Base-by-base conservation (phyloP, 2,329 filamentous ascomycete species). In the Xylariaceae sp. region DNA sequence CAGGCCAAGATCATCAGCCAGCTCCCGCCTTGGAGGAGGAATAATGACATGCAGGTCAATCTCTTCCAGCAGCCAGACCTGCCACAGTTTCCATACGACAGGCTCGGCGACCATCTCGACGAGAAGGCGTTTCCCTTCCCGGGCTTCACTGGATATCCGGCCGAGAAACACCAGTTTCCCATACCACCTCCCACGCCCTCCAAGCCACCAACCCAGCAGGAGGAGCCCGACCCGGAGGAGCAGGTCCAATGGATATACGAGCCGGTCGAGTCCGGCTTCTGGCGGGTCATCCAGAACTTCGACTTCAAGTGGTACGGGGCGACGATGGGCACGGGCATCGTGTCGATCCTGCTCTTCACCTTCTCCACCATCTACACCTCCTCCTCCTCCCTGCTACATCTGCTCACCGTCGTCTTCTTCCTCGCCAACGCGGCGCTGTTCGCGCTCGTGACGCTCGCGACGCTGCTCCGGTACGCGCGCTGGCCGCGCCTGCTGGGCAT, bases 271-370 rank as follows among this genome's bases (percentile, higher is more conserved):
- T 19, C 38, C 25, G 38, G 38, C 4, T 38, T 40, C 14, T 13
- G 37, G 19, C 37, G 29, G 22, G 2, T 40, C 7, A 32, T 40
- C 11, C 38, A 38, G 26, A 37, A 40, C 17, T 38, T 40, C 10
- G 38, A 38, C 21, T 40, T 40, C 35, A 40, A 40, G 22, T 77
- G 75, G 74, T 77, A 77, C 49, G 61, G 68, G 3, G 65, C 70
- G 19, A 75, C 65, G 27, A 77, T 84, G 78, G 80, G 80, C 18
- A 84, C 79, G 0, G 80, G 79, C 14, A 74, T 84, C 24, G 72
- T 80, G 7, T 72, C 74, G 2, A 68, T 82, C 24, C 61, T 84
- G 14, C 63, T 84, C 13, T 63, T 73, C 43, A 68, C 70, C 13
- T 36, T 40, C 10, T 36, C 37, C 11, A 36, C 19, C 16, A 37